phyloP scores from a whole-genome alignment of 345 rosid species.

The Nephelium lappaceum region DNA sequence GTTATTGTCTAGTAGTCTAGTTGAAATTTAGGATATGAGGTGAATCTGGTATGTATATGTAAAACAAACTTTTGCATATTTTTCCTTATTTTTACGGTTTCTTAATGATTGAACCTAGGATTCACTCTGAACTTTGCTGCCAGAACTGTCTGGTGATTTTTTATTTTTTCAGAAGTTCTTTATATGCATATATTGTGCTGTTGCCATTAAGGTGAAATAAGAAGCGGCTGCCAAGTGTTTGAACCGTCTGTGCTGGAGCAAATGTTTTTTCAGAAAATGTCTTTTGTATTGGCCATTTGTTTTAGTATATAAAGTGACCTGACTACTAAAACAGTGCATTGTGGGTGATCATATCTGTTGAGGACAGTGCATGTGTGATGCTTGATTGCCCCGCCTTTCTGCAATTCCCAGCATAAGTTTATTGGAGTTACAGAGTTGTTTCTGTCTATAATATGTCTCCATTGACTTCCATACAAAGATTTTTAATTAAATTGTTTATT shows the following conservation, averaged over 20 bases:
- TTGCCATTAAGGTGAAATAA: background rate
- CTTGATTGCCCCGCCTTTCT: background rate
- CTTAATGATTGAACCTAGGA: background rate
- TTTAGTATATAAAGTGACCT: constrained; percentile 6
- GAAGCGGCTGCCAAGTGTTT: background rate
- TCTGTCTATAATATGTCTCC: background rate
- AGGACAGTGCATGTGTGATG: background rate
- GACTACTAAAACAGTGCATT: background rate
- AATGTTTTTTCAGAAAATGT: background rate
- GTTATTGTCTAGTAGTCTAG: background rate
- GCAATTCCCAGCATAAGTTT: background rate
- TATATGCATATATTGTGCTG: background rate
- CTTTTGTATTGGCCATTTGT: background rate
- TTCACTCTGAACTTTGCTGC: background rate
- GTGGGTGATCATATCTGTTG: background rate
- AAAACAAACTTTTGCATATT: background rate
- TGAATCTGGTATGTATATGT: background rate
- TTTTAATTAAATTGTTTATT: background rate
- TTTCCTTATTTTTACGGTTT: background rate
- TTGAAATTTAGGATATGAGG: background rate
- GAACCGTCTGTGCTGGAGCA: background rate
- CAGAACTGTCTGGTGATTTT: background rate
- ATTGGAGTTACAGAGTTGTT: background rate
- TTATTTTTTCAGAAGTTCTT: background rate
- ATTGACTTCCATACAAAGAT: background rate